Evolutionary conservation across 129 eudicot species (phyloP).

Genomic region (Pittosporum tobira): DNA sequence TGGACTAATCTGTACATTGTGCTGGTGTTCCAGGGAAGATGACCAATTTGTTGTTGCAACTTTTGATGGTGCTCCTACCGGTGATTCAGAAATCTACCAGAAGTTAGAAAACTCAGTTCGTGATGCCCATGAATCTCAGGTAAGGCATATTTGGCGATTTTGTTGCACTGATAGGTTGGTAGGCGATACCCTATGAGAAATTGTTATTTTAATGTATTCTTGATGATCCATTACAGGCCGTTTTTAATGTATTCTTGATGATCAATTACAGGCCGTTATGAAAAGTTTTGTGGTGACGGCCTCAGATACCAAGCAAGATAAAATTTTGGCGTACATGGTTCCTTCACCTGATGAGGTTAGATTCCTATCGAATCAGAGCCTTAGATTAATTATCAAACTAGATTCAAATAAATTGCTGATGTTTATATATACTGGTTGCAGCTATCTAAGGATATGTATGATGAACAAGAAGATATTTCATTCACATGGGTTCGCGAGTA

Average conservation of each 20-base stretch:
- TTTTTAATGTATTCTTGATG: background rate
- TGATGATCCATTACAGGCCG: conserved; percentile 37
- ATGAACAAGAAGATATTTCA: conserved; percentile 79
- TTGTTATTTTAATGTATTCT: too few species aligned
- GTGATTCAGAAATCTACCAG: conserved; percentile 66
- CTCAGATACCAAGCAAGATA: conserved; percentile 49
- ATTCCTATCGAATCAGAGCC: background rate
- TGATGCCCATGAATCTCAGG: conserved; percentile 71
- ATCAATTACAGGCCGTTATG: conserved; percentile 68
- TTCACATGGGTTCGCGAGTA: conserved; percentile 94
- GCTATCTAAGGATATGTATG: conserved; percentile 79
- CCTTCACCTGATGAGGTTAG: conserved; percentile 79
- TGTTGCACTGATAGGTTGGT: conserved; percentile 1
- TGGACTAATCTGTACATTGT: conserved; percentile 15
- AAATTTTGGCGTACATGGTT: conserved; percentile 81
- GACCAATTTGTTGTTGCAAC: conserved; percentile 71
- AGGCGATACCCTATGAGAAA: too few species aligned
- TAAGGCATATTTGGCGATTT: conserved; percentile 16
- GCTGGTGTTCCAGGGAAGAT: conserved; percentile 41
- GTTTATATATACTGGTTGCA: conserved; percentile 24
- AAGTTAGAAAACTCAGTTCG: conserved; percentile 57
- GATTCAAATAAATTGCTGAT: background rate
- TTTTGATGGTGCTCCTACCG: conserved; percentile 84
- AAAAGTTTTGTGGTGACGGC: conserved; percentile 56
- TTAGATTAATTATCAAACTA: background rate